These are phyloP conservation scores for Oidiodendron maius DNA, from an alignment of 495 filamentous ascomycete species.

Conservation along the genomic window DNA sequence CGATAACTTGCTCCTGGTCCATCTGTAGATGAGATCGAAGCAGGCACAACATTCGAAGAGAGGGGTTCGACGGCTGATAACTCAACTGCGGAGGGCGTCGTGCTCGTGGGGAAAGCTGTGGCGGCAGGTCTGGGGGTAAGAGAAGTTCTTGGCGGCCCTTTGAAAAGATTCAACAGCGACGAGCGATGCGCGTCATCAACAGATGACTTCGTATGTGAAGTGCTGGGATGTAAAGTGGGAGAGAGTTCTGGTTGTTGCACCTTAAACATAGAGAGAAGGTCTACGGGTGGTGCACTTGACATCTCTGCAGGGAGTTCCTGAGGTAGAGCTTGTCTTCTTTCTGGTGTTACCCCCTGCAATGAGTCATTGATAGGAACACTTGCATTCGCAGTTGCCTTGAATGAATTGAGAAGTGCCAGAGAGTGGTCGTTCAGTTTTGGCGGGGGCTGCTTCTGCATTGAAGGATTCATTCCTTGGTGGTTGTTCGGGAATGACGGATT, in stretches of 20 bases:
- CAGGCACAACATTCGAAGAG: constrained; percentile 14
- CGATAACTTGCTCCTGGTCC: neutral
- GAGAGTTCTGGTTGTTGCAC: constrained; percentile 15
- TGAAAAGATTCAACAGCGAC: constrained; percentile 43
- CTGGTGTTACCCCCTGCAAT: constrained; percentile 7
- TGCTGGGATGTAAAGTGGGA: constrained; percentile 14
- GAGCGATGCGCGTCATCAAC: constrained; percentile 39
- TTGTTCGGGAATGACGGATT: constrained; percentile 39
- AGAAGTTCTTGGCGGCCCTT: constrained; percentile 24
- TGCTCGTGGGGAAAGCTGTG: constrained; percentile 15
- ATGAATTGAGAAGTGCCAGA: constrained; percentile 55
- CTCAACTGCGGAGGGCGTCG: constrained; percentile 19
- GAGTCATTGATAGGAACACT: constrained; percentile 5
- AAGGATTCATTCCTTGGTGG: constrained; percentile 46
- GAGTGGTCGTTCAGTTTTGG: constrained; percentile 60
- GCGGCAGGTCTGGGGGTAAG: constrained; percentile 9
- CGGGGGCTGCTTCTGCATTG: constrained; percentile 29
- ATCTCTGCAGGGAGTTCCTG: constrained; percentile 19
- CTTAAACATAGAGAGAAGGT: neutral
- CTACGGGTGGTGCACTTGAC: constrained; percentile 2
- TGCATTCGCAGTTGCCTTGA: constrained; percentile 38
- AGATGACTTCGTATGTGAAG: constrained; percentile 11
- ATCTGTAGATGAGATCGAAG: constrained; percentile 11
- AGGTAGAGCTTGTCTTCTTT: constrained; percentile 2
- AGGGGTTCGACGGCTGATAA: constrained; percentile 19